Conservation (phyloP, 768 basidiomycete genomes). For the Pleurotus sapidus region DNA sequence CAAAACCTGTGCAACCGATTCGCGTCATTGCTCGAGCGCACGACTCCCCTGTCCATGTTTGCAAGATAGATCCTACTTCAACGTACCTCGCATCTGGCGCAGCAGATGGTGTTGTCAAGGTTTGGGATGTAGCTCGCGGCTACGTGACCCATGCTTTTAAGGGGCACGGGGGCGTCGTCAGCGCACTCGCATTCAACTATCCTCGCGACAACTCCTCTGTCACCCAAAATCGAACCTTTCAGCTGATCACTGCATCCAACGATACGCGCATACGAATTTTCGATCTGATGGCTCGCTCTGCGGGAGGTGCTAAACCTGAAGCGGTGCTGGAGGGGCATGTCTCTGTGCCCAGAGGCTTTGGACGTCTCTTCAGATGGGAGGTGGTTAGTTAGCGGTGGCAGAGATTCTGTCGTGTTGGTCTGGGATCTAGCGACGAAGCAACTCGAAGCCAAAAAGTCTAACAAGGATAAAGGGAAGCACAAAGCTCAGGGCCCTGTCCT, state of each 20-base stretch:
- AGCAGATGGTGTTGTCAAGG: conserved; percentile 95
- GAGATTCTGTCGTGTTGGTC: conserved; percentile 89
- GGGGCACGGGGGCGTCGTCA: conserved; percentile 97
- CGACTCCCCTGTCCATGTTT: conserved; percentile 91
- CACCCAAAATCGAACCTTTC: conserved; percentile 53
- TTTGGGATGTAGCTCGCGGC: conserved; percentile 88
- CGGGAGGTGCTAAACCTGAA: conserved; percentile 59
- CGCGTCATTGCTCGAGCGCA: conserved; percentile 85
- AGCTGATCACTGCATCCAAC: conserved; percentile 86
- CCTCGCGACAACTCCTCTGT: conserved; percentile 56
- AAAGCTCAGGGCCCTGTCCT: conserved; percentile 53
- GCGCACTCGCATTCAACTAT: conserved; percentile 84
- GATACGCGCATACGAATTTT: conserved; percentile 93
- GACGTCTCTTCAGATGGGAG: conserved; percentile 83
- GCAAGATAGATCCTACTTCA: conserved; percentile 79
- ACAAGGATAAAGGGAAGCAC: conserved; percentile 47
- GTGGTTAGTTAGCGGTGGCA: conserved; percentile 87
- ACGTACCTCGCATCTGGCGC: conserved; percentile 94
- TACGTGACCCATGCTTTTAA: conserved; percentile 93
- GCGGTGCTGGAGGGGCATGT: conserved; percentile 93
- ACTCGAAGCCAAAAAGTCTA: conserved; percentile 24
- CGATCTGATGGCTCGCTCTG: conserved; percentile 68
- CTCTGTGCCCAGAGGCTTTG: conserved; percentile 88
- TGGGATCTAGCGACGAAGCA: conserved; percentile 72
- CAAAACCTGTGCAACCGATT: conserved; percentile 59